These are phyloP conservation scores for Eucalyptus marginata DNA, from an alignment of 345 rosid genomes.

Conservation along the genomic window DNA sequence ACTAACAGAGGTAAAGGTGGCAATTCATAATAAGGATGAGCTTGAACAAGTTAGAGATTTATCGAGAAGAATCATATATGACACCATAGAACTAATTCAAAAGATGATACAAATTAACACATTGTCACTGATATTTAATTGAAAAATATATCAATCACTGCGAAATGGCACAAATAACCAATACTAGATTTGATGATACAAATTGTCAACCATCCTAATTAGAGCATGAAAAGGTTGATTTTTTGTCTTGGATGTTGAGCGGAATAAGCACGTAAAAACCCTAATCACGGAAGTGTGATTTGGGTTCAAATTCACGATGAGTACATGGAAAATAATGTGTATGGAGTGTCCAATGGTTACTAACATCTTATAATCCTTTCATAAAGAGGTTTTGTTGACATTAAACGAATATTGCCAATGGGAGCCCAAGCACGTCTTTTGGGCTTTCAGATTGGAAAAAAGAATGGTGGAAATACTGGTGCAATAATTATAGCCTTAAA, in stretches of 20 bases:
- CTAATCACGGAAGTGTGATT: neutral
- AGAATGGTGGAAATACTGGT: neutral
- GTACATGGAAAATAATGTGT: neutral
- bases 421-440: neutral
- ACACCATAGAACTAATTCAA: too few relatives aligned
- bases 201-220: neutral
- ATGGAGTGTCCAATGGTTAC: neutral
- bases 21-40: too few relatives aligned
- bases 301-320: neutral
- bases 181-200: fast-evolving
- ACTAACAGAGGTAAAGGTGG: too few relatives aligned
- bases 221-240: neutral
- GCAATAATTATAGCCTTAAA: neutral
- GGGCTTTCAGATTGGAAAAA: neutral
- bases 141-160: neutral
- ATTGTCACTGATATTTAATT: neutral
- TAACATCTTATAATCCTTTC: neutral
- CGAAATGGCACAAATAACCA: neutral
- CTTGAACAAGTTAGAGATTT: too few relatives aligned
- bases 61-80: too few relatives aligned
- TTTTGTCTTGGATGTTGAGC: neutral
- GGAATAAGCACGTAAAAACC: neutral
- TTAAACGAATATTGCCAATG: neutral
- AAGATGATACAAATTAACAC: too few relatives aligned
- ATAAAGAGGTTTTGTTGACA: neutral